Base-by-base conservation (phyloP, 1,139 yeast species). In the Ashbya aceris region DNA sequence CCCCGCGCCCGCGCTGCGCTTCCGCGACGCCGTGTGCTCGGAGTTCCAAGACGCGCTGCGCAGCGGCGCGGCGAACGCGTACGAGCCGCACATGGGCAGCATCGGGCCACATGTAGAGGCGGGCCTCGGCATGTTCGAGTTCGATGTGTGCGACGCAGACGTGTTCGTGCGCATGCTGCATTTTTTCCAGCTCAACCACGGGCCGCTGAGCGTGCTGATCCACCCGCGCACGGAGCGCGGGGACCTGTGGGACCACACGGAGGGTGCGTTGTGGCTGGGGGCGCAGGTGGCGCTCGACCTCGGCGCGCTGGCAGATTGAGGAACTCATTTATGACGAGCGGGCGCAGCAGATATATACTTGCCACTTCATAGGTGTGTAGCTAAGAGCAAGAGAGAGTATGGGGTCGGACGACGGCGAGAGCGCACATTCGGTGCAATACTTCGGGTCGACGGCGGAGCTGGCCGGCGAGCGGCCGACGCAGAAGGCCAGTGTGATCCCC, bases 251-350 rank as follows among this genome's bases (percentile, higher is more conserved):
- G 81, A 76, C 52, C 81, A 76, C 51, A 75, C 80, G 1, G 53
- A 56, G 8, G 66, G 70, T 51, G 81, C 81, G 0, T 52, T 76
- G 27, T 76, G 82, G 82, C 56, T 76, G 38, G 82, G 81, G 7
- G 44, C 46, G 12, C 45, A 42, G 34, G 13, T 42, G 5, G 12
- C 35, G 6, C 29, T 49, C 26, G 35, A 36, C 20, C 7, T 40
- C n/a, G 13, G 9, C 14, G 9, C 12, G 29, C 17, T 32, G 12
- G 35, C 35, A 11, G 23, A 17, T 17, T n/a, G n/a, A n/a, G 23
- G 6, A 17, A 6, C 23, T 17, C 23, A 17, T 17, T 17, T 17
- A 6, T 17, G 6, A 17, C 23, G 23, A 17, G 23, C 23, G 23
- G 23, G 23, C 23, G 23, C 6, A 17, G 23, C 23, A 17, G 23